Evolutionary conservation across 2,329 filamentous ascomycete genomes (phyloP).

Genomic region (Aspergillus fijiensis): DNA sequence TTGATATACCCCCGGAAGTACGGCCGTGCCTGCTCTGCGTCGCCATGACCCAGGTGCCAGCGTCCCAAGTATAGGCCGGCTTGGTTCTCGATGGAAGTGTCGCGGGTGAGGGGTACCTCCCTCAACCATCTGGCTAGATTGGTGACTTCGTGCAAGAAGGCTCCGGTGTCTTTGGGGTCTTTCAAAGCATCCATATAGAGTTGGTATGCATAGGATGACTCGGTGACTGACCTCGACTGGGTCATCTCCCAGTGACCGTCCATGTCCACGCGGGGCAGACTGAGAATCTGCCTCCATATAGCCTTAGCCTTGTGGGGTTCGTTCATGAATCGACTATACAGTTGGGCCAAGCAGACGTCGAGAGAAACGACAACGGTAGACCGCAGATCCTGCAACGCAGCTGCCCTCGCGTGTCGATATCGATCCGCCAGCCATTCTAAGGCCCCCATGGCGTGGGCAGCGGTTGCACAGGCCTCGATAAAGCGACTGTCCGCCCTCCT

Average conservation of each 20-base stretch:
- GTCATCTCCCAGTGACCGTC: neutral
- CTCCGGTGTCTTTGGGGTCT: neutral
- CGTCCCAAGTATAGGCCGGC: neutral
- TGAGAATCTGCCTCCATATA: neutral
- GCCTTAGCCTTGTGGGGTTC: neutral
- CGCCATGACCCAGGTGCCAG: neutral
- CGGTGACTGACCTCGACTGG: neutral
- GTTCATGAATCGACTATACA: neutral
- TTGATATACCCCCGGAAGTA: neutral
- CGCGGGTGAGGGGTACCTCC: neutral
- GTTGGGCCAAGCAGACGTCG: neutral
- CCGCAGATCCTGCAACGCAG: neutral
- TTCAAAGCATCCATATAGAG: neutral
- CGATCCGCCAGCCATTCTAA: neutral
- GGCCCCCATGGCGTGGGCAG: neutral
- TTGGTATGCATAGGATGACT: neutral
- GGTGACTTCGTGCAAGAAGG: neutral
- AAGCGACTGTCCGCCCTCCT: neutral
- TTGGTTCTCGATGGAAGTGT: neutral
- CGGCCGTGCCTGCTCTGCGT: neutral
- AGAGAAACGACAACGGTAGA: neutral
- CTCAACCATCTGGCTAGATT: neutral
- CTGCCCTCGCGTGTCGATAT: neutral
- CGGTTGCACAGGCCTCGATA: neutral
- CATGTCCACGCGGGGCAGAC: neutral